phyloP scores from a whole-genome alignment of 2,329 filamentous ascomycete genomes.

The Xylaria sp. region DNA sequence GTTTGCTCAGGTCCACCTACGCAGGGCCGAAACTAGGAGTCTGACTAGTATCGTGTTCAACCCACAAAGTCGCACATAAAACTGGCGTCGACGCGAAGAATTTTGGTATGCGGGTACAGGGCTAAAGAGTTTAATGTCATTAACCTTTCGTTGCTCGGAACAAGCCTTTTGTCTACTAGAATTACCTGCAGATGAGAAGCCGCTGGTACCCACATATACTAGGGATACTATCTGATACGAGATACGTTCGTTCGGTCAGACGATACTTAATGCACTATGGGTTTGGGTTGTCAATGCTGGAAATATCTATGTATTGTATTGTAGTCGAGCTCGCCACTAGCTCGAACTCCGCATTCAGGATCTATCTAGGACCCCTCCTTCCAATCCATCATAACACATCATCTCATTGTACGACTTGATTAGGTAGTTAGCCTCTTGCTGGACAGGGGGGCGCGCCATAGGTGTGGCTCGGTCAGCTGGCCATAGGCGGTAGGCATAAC shows the following conservation, averaged over 20 bases:
- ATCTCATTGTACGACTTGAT: conserved; percentile 8
- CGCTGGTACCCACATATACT: not conserved
- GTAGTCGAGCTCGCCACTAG: conserved; percentile 5
- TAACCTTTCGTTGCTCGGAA: conserved; percentile 6
- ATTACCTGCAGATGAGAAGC: conserved; percentile 5
- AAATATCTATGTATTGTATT: not conserved
- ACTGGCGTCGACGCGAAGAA: conserved; percentile 18
- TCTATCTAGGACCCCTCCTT: conserved; percentile 1
- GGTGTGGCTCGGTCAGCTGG: conserved; percentile 21
- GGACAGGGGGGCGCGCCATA: conserved; percentile 17
- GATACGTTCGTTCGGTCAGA: conserved; percentile 6
- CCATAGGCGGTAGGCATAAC: conserved; percentile 18
- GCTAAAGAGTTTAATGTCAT: not conserved
- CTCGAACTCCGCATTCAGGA: conserved; percentile 25
- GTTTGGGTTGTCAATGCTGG: not conserved
- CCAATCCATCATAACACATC: not conserved
- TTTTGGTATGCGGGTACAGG: not conserved
- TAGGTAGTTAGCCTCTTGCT: conserved; percentile 8
- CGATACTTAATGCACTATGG: conserved; percentile 3
- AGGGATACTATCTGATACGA: not conserved
- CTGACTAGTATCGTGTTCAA: not conserved
- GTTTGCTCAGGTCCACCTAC: conserved; percentile 1
- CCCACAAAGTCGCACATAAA: conserved; percentile 9
- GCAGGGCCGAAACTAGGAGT: conserved; percentile 10
- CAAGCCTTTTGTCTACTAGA: not conserved